phyloP scores from a whole-genome alignment of 2,329 filamentous ascomycete species.

The Colletotrichum brevisporum region DNA sequence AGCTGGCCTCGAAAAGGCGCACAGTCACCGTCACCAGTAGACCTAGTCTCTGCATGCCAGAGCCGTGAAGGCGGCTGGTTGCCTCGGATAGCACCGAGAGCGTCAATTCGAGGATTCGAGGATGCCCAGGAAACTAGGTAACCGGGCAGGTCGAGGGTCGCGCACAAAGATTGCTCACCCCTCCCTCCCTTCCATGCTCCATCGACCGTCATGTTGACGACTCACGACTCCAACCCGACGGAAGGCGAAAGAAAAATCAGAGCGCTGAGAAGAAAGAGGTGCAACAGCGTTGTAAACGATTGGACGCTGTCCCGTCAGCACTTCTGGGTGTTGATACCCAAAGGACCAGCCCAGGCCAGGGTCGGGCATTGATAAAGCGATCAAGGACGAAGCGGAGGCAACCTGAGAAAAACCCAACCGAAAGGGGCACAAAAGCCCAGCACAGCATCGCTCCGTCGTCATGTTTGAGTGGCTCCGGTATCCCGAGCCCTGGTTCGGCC shows the following conservation, averaged over 20 bases:
- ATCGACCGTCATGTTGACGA: not conserved
- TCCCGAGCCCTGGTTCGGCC: slow-evolving; percentile 20
- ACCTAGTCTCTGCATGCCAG: slow-evolving; percentile 27
- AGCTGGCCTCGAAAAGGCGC: slow-evolving; percentile 41
- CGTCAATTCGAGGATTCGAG: not conserved
- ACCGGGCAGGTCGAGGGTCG: no score
- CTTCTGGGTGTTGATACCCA: slow-evolving; percentile 40
- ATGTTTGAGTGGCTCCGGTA: slow-evolving; percentile 15
- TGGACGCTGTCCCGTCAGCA: slow-evolving; percentile 31
- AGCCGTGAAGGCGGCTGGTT: slow-evolving; percentile 10
- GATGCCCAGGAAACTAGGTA: not conserved
- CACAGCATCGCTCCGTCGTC: slow-evolving; percentile 34
- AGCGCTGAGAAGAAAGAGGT: not conserved
- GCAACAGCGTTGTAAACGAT: slow-evolving; percentile 25
- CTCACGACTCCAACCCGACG: slow-evolving; percentile 4
- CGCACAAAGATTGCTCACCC: not conserved
- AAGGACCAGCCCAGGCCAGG: slow-evolving; percentile 36
- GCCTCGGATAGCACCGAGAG: slow-evolving; percentile 16
- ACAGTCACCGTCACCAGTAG: slow-evolving; percentile 1
- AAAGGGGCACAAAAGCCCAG: slow-evolving; percentile 33
- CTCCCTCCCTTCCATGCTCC: not conserved
- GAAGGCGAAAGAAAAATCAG: not conserved
- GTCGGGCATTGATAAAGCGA: slow-evolving; percentile 36
- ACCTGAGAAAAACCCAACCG: slow-evolving; percentile 6
- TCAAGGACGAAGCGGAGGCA: slow-evolving; percentile 7